Base-by-base conservation (phyloP, 805 yeast genomes). In the Phaffomyces opuntiae region DNA sequence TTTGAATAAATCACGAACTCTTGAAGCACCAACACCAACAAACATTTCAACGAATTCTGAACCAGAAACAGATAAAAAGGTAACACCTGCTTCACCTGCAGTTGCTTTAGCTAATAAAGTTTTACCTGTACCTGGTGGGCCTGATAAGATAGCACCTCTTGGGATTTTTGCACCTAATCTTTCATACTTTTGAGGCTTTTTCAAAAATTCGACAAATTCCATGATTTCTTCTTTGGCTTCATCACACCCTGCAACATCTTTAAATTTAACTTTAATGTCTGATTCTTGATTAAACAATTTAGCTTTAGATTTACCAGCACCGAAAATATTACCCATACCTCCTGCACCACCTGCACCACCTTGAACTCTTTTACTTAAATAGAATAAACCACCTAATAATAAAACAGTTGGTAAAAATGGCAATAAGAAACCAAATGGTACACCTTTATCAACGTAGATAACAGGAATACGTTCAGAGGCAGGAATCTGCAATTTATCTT, bases 61-160 rank as follows among this genome's bases (percentile, higher is more conserved):
- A 56, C 96, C 96, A 1, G 95, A 84, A 7, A 89, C 96, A 21
- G 93, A 82, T 53, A 80, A 80, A 63, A 89, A 89, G 25, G 97
- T 96, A 43, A 89, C 97, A 42, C 87, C 93, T 2, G 96, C 96
- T 64, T 89, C 96, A 55, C 97, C 96, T 3, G 96, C 97, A 25
- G 96, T 89, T 12, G 96, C 96, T 64, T 86, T 88, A 24, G 96
- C 96, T 46, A 89, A 68, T 51, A 89, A 67, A 0, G 97, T 89
- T 65, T 89, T 89, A 78, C 97, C 97, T 3, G 97, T 89, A 72
- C 97, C 97, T 38, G 97, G 97, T 16, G 96, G 95, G 53, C 97
- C 97, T 12, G 95, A 83, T 42, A 89, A 68, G 53, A 89, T 86
- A 7, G 96, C 97, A 62, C 97, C 97, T 63, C 96, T 75, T 45